phyloP scores from a whole-genome alignment of 139 green algal species.

The Micractinium conductrix region DNA sequence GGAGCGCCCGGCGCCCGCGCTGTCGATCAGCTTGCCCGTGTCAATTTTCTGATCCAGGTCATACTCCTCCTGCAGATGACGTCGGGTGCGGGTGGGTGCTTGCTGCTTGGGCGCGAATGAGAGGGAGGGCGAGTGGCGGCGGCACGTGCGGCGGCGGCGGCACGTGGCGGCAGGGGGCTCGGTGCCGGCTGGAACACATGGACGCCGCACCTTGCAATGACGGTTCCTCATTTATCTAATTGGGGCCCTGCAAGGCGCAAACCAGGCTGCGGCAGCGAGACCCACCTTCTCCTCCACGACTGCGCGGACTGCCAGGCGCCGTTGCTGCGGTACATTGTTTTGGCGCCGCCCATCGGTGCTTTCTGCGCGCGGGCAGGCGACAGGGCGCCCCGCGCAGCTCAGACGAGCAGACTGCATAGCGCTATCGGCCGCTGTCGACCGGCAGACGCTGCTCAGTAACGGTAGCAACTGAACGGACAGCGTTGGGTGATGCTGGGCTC shows the following conservation, averaged over 20 bases:
- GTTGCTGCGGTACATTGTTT: too few species aligned
- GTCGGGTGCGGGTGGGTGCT: not conserved
- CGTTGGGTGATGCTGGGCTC: too few species aligned
- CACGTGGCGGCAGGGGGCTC: not conserved
- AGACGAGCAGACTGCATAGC: too few species aligned
- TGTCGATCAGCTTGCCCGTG: slow-evolving; percentile 76
- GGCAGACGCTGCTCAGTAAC: too few species aligned
- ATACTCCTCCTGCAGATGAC: slow-evolving; percentile 41
- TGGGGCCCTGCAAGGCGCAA: not conserved
- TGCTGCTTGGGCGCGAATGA: not conserved
- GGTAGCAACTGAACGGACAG: too few species aligned
- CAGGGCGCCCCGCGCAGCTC: too few species aligned
- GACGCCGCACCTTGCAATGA: too few species aligned
- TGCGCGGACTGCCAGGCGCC: slow-evolving; percentile 1
- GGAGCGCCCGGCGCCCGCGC: slow-evolving; percentile 76
- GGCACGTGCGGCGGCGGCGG: not conserved
- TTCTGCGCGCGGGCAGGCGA: too few species aligned
- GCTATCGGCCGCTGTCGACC: too few species aligned
- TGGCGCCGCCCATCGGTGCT: too few species aligned
- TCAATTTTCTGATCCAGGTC: slow-evolving; percentile 57
- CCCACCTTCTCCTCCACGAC: slow-evolving; percentile 28
- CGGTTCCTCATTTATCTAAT: not conserved
- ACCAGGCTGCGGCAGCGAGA: not conserved
- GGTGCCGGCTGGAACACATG: not conserved
- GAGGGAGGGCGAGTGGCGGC: not conserved